Base-by-base conservation (phyloP, 139 green algal species). In the Chlamydomonas eustigma region DNA sequence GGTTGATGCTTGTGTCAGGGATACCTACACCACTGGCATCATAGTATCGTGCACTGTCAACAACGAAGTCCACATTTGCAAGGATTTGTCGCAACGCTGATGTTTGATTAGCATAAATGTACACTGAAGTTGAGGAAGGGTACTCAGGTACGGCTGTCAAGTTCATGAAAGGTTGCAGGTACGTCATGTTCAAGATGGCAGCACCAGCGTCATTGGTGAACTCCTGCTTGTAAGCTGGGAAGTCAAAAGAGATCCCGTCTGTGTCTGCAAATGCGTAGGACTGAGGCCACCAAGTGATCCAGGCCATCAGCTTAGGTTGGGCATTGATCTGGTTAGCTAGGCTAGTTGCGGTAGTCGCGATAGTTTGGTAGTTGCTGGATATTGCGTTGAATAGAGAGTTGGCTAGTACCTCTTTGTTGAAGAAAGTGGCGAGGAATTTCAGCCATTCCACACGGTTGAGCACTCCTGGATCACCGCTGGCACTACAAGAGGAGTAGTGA, bases 371-470 rank as follows among this genome's bases (percentile, higher is more conserved):
- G 39, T 4, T n/a, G 18, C 4, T 32, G 4, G 18, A 36, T 0
- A 79, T 51, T 24, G 31, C 50, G 33, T 63, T 44, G 39, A 89
- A 96, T 2, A 89, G 31, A 28, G 39, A 39, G 58, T 88, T 89
- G 24, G 91, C 90, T 22, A 83, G 52, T 0, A 68, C 35, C 65
- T 94, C 91, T 52, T 83, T 82, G 82, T 96, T 96, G 86, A 96
- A 96, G 71, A 96, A 96, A 4, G 87, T 52, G n/a, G 81, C 82
- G 51, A 96, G 39, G 80, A 90, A 96, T 78, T 95, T 94, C 72
- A 95, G 74, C 88, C 91, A 95, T 75, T 96, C 91, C 1, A 86
- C 88, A 31, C 90, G 84, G 64, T 91, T 91, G 18, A 95, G 74
- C 0, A 83, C 64, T 5, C 90, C 87, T 68, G 84, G 82, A 37